Evolutionary conservation across 2,329 filamentous ascomycete genomes (phyloP).

Genomic region (Arthrobotrys megalospora): DNA sequence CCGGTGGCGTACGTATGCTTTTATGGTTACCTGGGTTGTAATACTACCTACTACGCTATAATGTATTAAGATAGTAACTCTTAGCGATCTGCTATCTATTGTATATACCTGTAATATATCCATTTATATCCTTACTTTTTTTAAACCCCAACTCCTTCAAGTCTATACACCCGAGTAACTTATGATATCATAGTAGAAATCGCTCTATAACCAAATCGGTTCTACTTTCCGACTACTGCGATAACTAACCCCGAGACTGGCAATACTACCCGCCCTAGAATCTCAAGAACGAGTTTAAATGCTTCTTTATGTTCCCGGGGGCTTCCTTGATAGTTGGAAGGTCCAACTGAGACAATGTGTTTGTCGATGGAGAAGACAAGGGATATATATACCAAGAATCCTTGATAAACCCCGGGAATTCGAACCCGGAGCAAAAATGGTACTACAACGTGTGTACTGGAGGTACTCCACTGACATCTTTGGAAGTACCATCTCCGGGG

Average conservation of each 20-base stretch:
- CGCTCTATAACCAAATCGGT: slow-evolving; percentile 2
- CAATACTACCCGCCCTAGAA: neutral
- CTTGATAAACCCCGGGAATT: neutral
- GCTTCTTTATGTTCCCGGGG: neutral
- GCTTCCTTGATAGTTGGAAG: slow-evolving; percentile 7
- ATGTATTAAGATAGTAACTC: slow-evolving; percentile 14
- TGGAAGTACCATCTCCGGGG: slow-evolving; percentile 4
- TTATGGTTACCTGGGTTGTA: neutral
- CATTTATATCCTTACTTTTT: no score
- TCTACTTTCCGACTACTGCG: slow-evolving; percentile 26
- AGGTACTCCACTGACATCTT: slow-evolving; percentile 13
- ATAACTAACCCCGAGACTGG: slow-evolving; percentile 13
- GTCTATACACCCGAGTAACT: no score
- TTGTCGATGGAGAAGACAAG: neutral
- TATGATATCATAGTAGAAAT: no score
- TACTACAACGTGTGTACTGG: neutral
- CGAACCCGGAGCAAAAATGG: neutral
- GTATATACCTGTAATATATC: no score
- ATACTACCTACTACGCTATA: neutral
- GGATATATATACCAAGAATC: neutral
- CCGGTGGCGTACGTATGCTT: slow-evolving; percentile 42
- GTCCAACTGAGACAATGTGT: slow-evolving; percentile 1
- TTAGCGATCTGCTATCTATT: no score
- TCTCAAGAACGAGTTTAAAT: neutral
- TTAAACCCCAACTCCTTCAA: no score